These are phyloP conservation scores for Lizanozyma gosingica DNA, from an alignment of 1,139 yeast genomes.

Conservation along the genomic window DNA sequence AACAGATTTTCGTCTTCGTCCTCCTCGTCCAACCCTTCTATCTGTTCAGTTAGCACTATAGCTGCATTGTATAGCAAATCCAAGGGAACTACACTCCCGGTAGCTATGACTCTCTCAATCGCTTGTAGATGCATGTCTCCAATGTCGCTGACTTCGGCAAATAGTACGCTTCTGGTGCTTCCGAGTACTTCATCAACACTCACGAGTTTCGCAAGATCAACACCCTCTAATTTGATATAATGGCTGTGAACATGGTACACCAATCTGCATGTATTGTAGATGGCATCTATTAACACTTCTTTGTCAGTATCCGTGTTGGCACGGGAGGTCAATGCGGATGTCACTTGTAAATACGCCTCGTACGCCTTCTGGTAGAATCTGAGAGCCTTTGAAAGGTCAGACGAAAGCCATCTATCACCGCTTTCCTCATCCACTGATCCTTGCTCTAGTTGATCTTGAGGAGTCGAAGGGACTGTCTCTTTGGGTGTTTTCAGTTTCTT, in stretches of 20 bases:
- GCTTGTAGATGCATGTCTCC: slow-evolving; percentile 32
- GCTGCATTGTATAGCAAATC: slow-evolving; percentile 41
- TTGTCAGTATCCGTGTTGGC: too few relatives aligned
- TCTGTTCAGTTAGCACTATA: slow-evolving; percentile 37
- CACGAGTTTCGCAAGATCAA: slow-evolving; percentile 23
- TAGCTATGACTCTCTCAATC: slow-evolving; percentile 8
- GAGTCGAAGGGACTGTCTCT: slow-evolving; percentile 18
- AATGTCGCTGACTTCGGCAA: slow-evolving; percentile 27
- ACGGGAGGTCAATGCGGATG: slow-evolving; percentile 15
- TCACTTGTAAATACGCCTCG: slow-evolving; percentile 20
- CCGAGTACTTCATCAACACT: slow-evolving; percentile 34
- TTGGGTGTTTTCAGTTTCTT: background rate
- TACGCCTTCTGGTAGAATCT: slow-evolving; percentile 47
- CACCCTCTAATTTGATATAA: slow-evolving; percentile 36
- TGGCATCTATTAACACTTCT: slow-evolving; percentile 23
- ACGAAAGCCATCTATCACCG: slow-evolving; percentile 51
- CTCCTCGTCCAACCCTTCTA: slow-evolving; percentile 26
- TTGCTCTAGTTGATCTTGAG: slow-evolving; percentile 38
- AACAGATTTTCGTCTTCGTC: slow-evolving; percentile 8
- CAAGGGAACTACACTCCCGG: slow-evolving; percentile 14
- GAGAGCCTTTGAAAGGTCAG: slow-evolving; percentile 44
- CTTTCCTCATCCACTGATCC: slow-evolving; percentile 45
- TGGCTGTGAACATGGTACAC: slow-evolving; percentile 40
- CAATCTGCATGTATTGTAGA: slow-evolving; percentile 41
- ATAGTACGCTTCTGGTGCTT: slow-evolving; percentile 23